phyloP scores from a whole-genome alignment of 192 early-diverging fungal species.

The Backusella mclennaniae region DNA sequence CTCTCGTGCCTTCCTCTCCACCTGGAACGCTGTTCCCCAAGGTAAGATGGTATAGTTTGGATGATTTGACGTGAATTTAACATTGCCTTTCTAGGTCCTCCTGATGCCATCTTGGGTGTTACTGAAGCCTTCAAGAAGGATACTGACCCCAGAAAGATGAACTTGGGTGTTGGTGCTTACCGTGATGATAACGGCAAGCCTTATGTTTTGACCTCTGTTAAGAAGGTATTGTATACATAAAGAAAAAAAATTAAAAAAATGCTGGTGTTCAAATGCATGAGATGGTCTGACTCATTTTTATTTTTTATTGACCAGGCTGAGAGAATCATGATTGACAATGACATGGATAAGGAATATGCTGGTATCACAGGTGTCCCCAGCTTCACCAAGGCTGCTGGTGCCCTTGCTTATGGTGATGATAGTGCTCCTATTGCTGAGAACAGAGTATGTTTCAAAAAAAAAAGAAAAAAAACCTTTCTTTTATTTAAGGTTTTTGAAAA shows the following conservation, averaged over 20 bases:
- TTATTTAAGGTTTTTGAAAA: not conserved
- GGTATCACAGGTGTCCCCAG: conserved; percentile 87
- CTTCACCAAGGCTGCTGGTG: conserved; percentile 80
- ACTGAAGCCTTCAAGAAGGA: conserved; percentile 96
- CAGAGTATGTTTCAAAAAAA: conserved; percentile 42
- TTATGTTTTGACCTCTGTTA: conserved; percentile 85
- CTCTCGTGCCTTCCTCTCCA: conserved; percentile 43
- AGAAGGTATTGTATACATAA: conserved; percentile 56
- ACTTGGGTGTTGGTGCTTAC: conserved; percentile 98
- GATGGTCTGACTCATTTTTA: not conserved
- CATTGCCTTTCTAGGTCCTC: conserved; percentile 50
- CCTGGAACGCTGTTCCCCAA: conserved; percentile 58
- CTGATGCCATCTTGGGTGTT: conserved; percentile 83
- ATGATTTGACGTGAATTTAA: not conserved
- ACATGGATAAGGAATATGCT: conserved; percentile 95
- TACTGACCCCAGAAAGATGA: conserved; percentile 90
- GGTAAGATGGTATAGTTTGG: conserved; percentile 30
- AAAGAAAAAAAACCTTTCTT: not conserved
- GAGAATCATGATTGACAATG: conserved; percentile 58
- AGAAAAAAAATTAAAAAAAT: not conserved
- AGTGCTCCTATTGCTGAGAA: conserved; percentile 64
- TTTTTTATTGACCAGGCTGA: conserved; percentile 66
- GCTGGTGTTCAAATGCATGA: not conserved
- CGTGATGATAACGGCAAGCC: conserved; percentile 92
- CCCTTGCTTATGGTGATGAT: conserved; percentile 84